Percentiles rank a stretch among this genome's conserved stretches.
These are phyloP conservation scores for Fusarium decemcellulare DNA, from an alignment of 2,329 filamentous ascomycete species.

Conservation along the genomic window DNA sequence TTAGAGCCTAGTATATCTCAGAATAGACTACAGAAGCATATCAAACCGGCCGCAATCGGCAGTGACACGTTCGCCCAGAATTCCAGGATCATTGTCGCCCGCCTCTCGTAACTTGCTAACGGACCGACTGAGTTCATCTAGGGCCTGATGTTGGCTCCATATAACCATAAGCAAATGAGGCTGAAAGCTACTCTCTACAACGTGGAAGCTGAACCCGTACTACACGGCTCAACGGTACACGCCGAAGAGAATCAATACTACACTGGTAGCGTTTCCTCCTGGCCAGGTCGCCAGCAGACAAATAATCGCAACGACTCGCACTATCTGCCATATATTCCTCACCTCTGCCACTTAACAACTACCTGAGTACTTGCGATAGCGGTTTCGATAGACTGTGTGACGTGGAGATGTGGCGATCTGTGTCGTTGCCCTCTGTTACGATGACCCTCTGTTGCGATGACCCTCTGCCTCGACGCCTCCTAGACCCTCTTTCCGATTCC, in stretches of 20 bases:
- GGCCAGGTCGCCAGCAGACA: not conserved
- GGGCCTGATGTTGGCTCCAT: not conserved
- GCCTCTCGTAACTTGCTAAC: not conserved
- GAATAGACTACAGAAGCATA: too few relatives aligned
- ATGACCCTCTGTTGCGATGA: too few relatives aligned
- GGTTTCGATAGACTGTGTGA: not conserved
- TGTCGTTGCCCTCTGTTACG: not conserved
- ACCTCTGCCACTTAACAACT: not conserved
- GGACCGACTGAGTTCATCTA: not conserved
- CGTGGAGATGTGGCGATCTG: not conserved
- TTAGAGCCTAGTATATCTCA: too few relatives aligned
- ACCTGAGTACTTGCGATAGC: not conserved
- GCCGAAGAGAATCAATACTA: not conserved
- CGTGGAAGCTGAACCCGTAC: not conserved
- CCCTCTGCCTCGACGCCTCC: too few relatives aligned
- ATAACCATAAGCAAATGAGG: not conserved
- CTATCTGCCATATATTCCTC: not conserved
- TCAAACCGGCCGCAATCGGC: too few relatives aligned
- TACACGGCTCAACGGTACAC: not conserved
- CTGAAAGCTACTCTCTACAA: not conserved
- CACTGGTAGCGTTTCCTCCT: not conserved
- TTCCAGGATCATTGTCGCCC: not conserved
- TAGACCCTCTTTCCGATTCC: too few relatives aligned
- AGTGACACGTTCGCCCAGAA: too few relatives aligned
- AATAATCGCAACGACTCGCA: not conserved